Conservation (phyloP, 305 asterid genomes). For the Fraxinus baroniana region DNA sequence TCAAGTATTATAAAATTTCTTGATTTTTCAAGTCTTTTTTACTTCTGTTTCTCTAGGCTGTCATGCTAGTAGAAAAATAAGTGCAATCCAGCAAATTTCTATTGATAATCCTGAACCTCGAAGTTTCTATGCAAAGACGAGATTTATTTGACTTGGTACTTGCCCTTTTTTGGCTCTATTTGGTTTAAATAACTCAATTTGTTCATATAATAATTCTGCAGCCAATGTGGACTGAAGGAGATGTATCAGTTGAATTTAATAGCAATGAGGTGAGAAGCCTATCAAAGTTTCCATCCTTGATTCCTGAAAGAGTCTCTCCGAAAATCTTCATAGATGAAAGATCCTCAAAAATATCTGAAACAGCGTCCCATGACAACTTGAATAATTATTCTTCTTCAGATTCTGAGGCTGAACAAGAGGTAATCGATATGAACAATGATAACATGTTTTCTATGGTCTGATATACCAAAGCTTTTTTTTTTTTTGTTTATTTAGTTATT, state of each 20-base stretch:
- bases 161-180: not conserved
- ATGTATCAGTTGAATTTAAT: slow-evolving; percentile 43
- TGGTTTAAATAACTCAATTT: not conserved
- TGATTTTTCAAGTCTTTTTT: not conserved
- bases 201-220: slow-evolving; percentile 30
- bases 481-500: not conserved
- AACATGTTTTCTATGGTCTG: slow-evolving; percentile 22
- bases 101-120: not conserved
- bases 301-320: slow-evolving; percentile 65
- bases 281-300: slow-evolving; percentile 56
- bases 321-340: slow-evolving; percentile 38
- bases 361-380: slow-evolving; percentile 30
- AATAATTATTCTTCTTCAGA: slow-evolving; percentile 40
- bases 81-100: not conserved
- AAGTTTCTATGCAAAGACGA: not conserved
- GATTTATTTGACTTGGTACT: not conserved
- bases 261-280: slow-evolving; percentile 29
- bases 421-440: slow-evolving; percentile 40
- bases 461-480: slow-evolving; percentile 31
- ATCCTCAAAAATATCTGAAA: slow-evolving; percentile 24
- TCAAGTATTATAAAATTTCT: not conserved
- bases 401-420: slow-evolving; percentile 46
- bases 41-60: not conserved
- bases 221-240: slow-evolving; percentile 78
- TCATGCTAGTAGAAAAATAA: not conserved